Evolutionary conservation across 2,329 filamentous ascomycete species (phyloP), one percentile per base, ranked within the genome.

Genomic region (Paecilomyces variotii): DNA sequence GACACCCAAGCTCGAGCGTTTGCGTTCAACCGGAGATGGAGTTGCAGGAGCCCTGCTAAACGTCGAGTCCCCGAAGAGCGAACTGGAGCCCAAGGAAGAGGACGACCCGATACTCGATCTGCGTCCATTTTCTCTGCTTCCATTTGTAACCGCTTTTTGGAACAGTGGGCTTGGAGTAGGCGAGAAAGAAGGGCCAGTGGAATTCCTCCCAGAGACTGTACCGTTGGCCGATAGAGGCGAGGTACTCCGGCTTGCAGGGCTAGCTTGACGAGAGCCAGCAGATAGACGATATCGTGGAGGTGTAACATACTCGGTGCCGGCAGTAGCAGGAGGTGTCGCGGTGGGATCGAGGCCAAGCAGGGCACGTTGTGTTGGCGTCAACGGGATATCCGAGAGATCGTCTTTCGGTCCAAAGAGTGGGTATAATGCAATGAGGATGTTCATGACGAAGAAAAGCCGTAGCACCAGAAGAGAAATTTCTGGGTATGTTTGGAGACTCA

Each of bases 271-370:
- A 78, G 66, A 83, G 74, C 75, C 88, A 27, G 87, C 83, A 11
- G 89, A 93, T 59, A 90, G 83, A 35, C 88, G 85, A 76, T 96
- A 97, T 67, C 90, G 85, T 2, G 93, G 93, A 3, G 93, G 93
- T 0, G 93, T 97, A 66, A 88, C 86, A 74, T 90, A 95, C 59
- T 84, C 83, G 50, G 88, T 86, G 56, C 83, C 82, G 1, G 90
- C 87, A 0, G 87, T 88, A 0, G 76, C 72, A 0, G 88, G 83
- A 2, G 83, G 78, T 1, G 78, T 84, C 1, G 87, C 84, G 59
- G 81, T 84, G 2, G 90, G 87, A 45, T 87, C 83, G 2, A 99
- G 84, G 54, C 91, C 92, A 56, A 99, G 84, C 12, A 96, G 83
- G 63, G 87, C 82, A 61, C 93, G 88, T 78, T 97, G 94, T 11